Conservation (phyloP, 1,284 basidiomycete species). For the Ustilago loliicola region DNA sequence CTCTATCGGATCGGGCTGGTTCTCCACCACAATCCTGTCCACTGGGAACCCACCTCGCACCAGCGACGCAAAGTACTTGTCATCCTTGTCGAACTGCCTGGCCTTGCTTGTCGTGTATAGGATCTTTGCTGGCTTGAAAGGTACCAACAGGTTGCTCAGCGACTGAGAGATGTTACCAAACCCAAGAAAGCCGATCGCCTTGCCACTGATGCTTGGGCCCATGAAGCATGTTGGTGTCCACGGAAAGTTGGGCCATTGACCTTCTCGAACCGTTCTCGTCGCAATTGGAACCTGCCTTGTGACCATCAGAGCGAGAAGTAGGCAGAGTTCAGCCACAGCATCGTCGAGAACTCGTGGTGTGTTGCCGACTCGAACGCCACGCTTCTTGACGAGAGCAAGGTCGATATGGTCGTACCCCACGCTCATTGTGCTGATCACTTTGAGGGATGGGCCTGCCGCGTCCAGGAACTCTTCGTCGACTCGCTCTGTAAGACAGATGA, state of each 20-base stretch:
- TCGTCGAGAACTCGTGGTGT: conserved; percentile 91
- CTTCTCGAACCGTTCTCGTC: conserved; percentile 78
- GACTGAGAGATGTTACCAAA: conserved; percentile 80
- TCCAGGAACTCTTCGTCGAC: conserved; percentile 74
- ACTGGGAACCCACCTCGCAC: conserved; percentile 30
- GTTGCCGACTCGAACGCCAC: conserved; percentile 84
- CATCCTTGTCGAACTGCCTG: conserved; percentile 43
- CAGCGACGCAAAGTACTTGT: conserved; percentile 44
- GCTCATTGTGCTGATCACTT: conserved; percentile 85
- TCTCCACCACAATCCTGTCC: conserved; percentile 42
- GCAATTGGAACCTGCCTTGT: conserved; percentile 80
- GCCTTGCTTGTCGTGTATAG: conserved; percentile 57
- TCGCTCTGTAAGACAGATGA: conserved; percentile 82
- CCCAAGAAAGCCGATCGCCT: conserved; percentile 89
- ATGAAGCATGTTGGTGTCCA: conserved; percentile 81
- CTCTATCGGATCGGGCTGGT: conserved; percentile 46
- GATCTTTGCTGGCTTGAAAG: conserved; percentile 51
- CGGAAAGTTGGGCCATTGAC: conserved; percentile 77
- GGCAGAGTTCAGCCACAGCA: conserved; percentile 88
- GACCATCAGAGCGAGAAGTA: conserved; percentile 92
- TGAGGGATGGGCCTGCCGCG: conserved; percentile 74
- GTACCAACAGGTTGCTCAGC: conserved; percentile 41
- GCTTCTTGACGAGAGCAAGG: conserved; percentile 76
- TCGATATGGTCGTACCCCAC: conserved; percentile 81
- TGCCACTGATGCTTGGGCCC: conserved; percentile 76